Conservation (phyloP, 2,329 filamentous ascomycete genomes). For the Aspergillus ruber region DNA sequence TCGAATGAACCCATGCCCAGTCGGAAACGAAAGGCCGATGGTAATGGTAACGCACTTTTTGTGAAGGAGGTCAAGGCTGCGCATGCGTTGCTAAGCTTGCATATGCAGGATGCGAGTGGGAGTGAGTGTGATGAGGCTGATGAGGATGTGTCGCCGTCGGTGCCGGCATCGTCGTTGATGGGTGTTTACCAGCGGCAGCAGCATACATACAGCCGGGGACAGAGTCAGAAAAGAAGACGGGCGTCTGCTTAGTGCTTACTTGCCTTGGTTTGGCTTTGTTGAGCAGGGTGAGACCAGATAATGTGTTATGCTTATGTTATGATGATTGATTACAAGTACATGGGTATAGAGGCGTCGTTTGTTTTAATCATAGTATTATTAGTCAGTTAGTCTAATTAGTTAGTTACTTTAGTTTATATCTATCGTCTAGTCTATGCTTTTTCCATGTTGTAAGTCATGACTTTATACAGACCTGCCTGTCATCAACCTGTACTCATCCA, state of each 20-base stretch:
- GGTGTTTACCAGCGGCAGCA: neutral
- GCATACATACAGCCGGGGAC: neutral
- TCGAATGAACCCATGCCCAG: neutral
- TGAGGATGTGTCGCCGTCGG: neutral
- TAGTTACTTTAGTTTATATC: neutral
- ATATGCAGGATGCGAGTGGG: constrained; percentile 24
- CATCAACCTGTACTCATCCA: no score
- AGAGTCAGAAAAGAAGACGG: constrained; percentile 10
- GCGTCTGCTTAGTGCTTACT: constrained; percentile 9
- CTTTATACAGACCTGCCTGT: neutral
- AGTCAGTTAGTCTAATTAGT: neutral
- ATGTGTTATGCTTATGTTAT: neutral
- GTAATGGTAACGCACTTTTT: constrained; percentile 11
- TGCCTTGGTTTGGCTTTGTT: neutral
- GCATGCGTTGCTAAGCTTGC: constrained; percentile 30
- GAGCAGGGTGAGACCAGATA: neutral
- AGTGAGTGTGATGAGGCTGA: constrained; percentile 8
- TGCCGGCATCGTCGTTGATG: neutral
- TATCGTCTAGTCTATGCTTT: neutral
- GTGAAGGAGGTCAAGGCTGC: constrained; percentile 31
- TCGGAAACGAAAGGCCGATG: constrained; percentile 4
- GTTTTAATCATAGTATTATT: neutral
- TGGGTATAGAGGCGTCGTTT: neutral
- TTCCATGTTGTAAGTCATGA: no score
- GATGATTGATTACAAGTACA: neutral